Base-by-base conservation (phyloP, 257 asterid genomes). In the Leptodermis oblonga region DNA sequence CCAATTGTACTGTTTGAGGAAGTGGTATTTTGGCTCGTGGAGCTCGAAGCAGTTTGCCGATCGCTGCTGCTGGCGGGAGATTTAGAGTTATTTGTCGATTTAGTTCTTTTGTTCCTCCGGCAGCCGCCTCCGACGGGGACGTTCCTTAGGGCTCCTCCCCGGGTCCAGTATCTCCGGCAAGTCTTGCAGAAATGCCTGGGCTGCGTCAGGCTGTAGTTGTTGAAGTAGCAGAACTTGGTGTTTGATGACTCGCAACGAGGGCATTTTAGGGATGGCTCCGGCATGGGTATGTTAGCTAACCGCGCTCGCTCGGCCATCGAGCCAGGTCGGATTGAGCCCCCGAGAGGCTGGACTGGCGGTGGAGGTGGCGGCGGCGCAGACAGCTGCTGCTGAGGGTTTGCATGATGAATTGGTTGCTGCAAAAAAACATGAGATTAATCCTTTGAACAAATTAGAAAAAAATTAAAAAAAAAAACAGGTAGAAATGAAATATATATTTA, bases 151-250 rank as follows among this genome's bases (percentile, higher is more conserved):
- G 98, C 96, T 45, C 98, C 98, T 20, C 96, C 96, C 48, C 97
- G 61, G 0, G 98, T 92, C 98, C 98, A 92, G 69, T 92, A 92
- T 75, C 98, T 74, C 37, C 96, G 49, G 75, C 98, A 92, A 1
- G 97, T 84, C 84, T 92, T 92, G 87, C 98, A 92, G 63, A 92
- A 92, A 90, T 92, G 98, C 33, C 98, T 87, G 0, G 98, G 98
- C 78, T 92, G 98, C 0, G 92, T 46, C 74, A 92, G 90, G 62
- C 91, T 92, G 80, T 92, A 92, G 86, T 92, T 92, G 76, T 92
- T 92, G 91, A 90, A 92, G 72, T 92, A 92, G 73, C 98, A 92
- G 67, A 92, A 92, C 79, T 92, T 92, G 0, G 98, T 92, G 82
- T 90, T 92, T 2, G 95, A 65, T 0, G 98, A 92, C 9, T 90